Evolutionary conservation across 2,329 filamentous ascomycete species (phyloP).

Genomic region (Fusarium aywerte): DNA sequence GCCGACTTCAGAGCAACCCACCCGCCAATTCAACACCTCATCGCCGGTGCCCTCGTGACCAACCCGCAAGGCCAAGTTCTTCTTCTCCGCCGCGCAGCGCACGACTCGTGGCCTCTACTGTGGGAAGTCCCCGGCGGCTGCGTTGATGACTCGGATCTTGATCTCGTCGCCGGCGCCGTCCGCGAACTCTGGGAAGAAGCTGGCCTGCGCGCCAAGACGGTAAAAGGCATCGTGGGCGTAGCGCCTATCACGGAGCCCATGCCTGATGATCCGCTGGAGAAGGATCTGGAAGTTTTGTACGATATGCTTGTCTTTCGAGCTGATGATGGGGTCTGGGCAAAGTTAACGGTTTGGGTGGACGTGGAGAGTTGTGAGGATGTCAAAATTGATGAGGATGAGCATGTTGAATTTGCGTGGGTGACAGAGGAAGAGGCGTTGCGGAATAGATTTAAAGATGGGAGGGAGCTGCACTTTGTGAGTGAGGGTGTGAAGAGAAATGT

Average conservation of each 20-base stretch:
- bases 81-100: slow-evolving; percentile 43
- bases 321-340: slow-evolving; percentile 45
- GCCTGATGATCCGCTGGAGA: slow-evolving; percentile 25
- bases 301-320: slow-evolving; percentile 43
- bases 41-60: slow-evolving; percentile 42
- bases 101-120: slow-evolving; percentile 44
- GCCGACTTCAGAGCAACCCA: slow-evolving; percentile 35
- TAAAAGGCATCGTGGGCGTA: slow-evolving; percentile 42
- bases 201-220: slow-evolving; percentile 48
- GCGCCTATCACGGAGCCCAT: neutral
- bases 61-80: slow-evolving; percentile 37
- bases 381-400: slow-evolving; percentile 52
- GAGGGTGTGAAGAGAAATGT: slow-evolving; percentile 48
- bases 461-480: slow-evolving; percentile 49
- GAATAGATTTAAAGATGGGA: slow-evolving; percentile 43
- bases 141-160: slow-evolving; percentile 38
- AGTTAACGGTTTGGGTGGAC: slow-evolving; percentile 47
- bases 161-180: slow-evolving; percentile 45
- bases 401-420: slow-evolving; percentile 54
- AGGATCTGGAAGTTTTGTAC: slow-evolving; percentile 37
- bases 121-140: slow-evolving; percentile 45
- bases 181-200: slow-evolving; percentile 62
- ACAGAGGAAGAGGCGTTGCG: slow-evolving; percentile 50
- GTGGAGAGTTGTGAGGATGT: slow-evolving; percentile 43
- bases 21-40: slow-evolving; percentile 38